Base-by-base conservation (phyloP, 148 eudicot species). In the Rhododendron ovatum region DNA sequence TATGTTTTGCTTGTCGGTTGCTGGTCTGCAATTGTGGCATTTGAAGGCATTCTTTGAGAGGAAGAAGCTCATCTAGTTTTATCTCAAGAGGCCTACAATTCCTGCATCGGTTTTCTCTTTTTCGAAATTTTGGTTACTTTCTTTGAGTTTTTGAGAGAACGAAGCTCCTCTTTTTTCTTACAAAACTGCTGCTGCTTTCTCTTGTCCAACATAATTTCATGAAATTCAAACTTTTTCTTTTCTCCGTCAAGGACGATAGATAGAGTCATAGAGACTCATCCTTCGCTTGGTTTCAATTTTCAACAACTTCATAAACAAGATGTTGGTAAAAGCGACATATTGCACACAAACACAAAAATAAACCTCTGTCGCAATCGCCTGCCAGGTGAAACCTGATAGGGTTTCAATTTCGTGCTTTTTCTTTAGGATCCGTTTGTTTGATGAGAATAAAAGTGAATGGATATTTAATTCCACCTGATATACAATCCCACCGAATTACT, bases 41-140 rank as follows among this genome's bases (percentile, higher is more conserved):
- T 89, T 93, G 26, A 93, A 93, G 88, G 63, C 89, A 33, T 93
- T 89, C 85, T 93, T 93, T 43, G 92, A 92, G 88, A 91, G 89
- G 87, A 92, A 92, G 89, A 93, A 92, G 87, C 90, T 93, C 51
- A 88, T 93, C 86, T 93, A 85, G 80, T 28, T 63, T 74, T 63
- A 22, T 28, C 84, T 37, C 11, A 41, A 82, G 50, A 80, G 83
- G 63, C 33, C 24, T 33, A 80, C n/a, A 48, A 30, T 12, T 5
- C 48, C 33, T 0, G 17, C 2, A 10, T 5, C 47, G 73, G 17
- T 17, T 47, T 1, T 47, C 50, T 47, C 3, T 22, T 37, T 48
- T 79, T n/a, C 30, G 10, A 26, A 35, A 22, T 28, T 28, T 53
- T 33, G 83, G 39, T 53, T 17, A 14, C 12, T 30, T 81, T 30